These are phyloP conservation scores for Chytridium lagenaria DNA, from an alignment of 371 early-diverging fungal genomes.

Conservation along the genomic window DNA sequence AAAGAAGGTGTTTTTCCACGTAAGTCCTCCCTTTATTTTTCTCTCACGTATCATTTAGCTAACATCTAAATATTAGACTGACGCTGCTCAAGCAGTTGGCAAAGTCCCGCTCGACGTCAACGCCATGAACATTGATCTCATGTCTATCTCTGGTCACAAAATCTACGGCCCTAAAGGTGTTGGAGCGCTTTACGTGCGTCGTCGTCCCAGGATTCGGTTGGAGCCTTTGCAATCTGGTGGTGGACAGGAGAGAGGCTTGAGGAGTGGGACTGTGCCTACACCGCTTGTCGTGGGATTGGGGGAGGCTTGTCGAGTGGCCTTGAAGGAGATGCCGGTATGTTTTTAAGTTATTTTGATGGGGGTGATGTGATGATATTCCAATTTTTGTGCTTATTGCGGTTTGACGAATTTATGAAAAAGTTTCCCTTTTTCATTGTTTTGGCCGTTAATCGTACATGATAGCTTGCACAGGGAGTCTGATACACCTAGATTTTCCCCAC, in stretches of 20 bases:
- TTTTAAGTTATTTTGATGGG: constrained; percentile 15
- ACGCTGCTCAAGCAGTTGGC: constrained; percentile 99
- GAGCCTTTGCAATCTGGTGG: constrained; percentile 96
- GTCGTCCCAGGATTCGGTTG: constrained; percentile 95
- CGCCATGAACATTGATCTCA: constrained; percentile 93
- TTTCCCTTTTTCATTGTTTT: too few species aligned
- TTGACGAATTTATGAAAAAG: too few species aligned
- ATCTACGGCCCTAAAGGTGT: constrained; percentile 99
- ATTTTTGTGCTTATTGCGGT: constrained; percentile 22
- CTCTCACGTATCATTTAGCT: background rate
- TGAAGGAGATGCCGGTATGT: constrained; percentile 87
- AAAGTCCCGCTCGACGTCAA: constrained; percentile 98
- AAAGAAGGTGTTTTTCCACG: constrained; percentile 89
- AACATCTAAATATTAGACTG: constrained; percentile 87
- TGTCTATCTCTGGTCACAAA: constrained; percentile 99
- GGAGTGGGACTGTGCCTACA: constrained; percentile 98
- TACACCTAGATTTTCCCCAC: constrained; percentile 19
- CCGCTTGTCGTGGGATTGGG: constrained; percentile 97
- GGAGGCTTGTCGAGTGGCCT: constrained; percentile 90
- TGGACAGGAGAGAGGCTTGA: constrained; percentile 98
- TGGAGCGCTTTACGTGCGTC: constrained; percentile 96
- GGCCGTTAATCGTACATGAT: background rate
- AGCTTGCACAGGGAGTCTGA: constrained; percentile 75
- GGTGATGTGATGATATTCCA: constrained; percentile 34
- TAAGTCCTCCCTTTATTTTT: too few species aligned